Evolutionary conservation across 1,284 basidiomycete species (phyloP).

Genomic region (Porodaedalea pini): DNA sequence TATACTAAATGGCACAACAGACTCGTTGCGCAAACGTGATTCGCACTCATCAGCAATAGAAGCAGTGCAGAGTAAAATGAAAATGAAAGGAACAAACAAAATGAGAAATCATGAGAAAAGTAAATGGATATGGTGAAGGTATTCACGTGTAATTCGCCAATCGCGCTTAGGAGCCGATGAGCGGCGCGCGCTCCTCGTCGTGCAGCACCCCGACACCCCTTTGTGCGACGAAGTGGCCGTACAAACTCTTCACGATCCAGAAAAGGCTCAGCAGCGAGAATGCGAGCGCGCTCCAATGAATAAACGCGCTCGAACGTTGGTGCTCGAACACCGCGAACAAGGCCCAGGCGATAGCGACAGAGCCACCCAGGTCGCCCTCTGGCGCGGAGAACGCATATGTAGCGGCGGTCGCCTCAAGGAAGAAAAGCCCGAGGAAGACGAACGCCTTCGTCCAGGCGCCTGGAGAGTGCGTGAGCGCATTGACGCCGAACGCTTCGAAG

Average conservation of each 20-base stretch:
- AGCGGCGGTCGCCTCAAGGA: constrained; percentile 89
- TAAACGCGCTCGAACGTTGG: constrained; percentile 62
- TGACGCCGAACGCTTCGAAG: constrained; percentile 88
- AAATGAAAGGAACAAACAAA: background rate
- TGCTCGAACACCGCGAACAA: constrained; percentile 82
- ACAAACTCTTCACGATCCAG: constrained; percentile 75
- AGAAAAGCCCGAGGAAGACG: constrained; percentile 89
- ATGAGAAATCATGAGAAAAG: too few species aligned
- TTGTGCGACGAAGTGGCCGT: constrained; percentile 44
- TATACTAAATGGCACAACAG: too few species aligned
- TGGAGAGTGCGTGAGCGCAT: constrained; percentile 60
- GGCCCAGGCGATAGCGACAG: constrained; percentile 80
- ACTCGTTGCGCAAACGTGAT: too few species aligned
- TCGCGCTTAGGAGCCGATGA: constrained; percentile 37
- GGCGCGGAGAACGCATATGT: constrained; percentile 87
- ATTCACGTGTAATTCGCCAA: too few species aligned
- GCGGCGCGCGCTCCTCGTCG: constrained; percentile 85
- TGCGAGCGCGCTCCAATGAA: constrained; percentile 85
- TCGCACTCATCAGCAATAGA: too few species aligned
- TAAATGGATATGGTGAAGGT: too few species aligned
- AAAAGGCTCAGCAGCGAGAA: constrained; percentile 85
- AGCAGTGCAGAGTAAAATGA: background rate
- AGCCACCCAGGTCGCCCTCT: constrained; percentile 89
- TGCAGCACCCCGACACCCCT: constrained; percentile 51
- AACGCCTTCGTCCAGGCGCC: constrained; percentile 92